Base-by-base conservation (phyloP, 164 flowering plant genomes). In the Chloranthus sessilifolius region DNA sequence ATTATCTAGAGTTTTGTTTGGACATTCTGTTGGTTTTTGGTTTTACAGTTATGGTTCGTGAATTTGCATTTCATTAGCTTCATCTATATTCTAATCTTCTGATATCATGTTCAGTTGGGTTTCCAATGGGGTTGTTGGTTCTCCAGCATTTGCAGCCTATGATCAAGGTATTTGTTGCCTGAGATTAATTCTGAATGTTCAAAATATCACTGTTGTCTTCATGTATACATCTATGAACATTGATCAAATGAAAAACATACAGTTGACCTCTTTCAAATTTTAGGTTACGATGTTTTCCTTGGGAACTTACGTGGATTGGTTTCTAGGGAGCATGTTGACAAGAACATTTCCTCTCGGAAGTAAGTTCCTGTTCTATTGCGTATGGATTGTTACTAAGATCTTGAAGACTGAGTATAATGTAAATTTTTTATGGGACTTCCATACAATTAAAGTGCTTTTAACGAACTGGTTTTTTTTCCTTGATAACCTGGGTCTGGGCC, bases 141-240 rank as follows among this genome's bases (percentile, higher is more conserved):
- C 96, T 68, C 99, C 99, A 59, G 97, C 95, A 37, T 92, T 92
- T 79, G 99, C 99, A 48, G 99, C 99, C 24, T 92, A 62, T 60
- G 99, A 94, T 75, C 90, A 89, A 81, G 99, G 99, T 94, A 43
- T 51, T 54, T 49, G 9, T 56, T 25, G 2, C 23, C 31, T 47
- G 7, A 3, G 22, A 36, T 9, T 31, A 6, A 26, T 39, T 16
- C 11, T 7, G 20, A 36, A 4, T 44, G 20, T 49, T 38, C 19
- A 23, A 24, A 27, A 7, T 41, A 11, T 11, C 3, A 25, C 12
- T 38, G 5, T 7, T 9, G 33, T 7, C 10, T 11, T 11, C 21
- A 22, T 20, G 22, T 26, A 28, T 3, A 17, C 26, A 6, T 49
- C 21, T 7, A 15, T 29, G 20, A 36, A 28, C 23, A 43, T 23